phyloP scores from a whole-genome alignment of 2,329 filamentous ascomycete species.

The Botryotinia globosa region DNA sequence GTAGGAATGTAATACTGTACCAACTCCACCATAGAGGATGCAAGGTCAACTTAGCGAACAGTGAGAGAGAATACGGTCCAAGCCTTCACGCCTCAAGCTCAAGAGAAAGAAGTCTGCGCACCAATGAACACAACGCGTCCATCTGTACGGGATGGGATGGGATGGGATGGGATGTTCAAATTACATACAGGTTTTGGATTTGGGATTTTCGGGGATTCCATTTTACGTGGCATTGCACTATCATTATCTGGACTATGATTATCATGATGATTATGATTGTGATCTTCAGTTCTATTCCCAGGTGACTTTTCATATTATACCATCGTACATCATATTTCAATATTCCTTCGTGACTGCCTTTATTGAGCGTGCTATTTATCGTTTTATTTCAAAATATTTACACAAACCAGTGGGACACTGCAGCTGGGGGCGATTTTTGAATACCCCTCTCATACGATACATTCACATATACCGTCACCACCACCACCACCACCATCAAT shows the following conservation, averaged over 20 bases:
- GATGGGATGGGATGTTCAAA: too few relatives aligned
- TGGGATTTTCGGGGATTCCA: too few relatives aligned
- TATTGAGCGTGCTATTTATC: background rate
- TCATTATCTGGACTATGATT: background rate
- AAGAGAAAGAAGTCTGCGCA: background rate
- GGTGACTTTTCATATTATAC: background rate
- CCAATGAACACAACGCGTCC: background rate
- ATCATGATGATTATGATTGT: background rate
- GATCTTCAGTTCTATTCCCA: background rate
- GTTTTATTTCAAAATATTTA: background rate
- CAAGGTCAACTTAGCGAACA: background rate
- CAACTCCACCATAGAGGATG: background rate
- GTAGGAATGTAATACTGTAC: too few relatives aligned
- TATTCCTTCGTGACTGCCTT: background rate
- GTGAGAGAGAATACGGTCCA: background rate
- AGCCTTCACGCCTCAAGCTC: background rate
- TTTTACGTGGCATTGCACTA: conserved; percentile 13
- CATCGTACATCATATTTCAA: background rate
- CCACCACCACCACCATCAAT: background rate
- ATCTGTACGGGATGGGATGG: too few relatives aligned
- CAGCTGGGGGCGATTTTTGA: background rate
- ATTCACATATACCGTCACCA: background rate
- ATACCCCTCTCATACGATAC: conserved; percentile 7
- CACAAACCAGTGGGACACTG: background rate
- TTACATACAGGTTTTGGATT: too few relatives aligned